Conservation (phyloP, 225 moss, liverwort and hornwort species). For the Polytrichum formosum region DNA sequence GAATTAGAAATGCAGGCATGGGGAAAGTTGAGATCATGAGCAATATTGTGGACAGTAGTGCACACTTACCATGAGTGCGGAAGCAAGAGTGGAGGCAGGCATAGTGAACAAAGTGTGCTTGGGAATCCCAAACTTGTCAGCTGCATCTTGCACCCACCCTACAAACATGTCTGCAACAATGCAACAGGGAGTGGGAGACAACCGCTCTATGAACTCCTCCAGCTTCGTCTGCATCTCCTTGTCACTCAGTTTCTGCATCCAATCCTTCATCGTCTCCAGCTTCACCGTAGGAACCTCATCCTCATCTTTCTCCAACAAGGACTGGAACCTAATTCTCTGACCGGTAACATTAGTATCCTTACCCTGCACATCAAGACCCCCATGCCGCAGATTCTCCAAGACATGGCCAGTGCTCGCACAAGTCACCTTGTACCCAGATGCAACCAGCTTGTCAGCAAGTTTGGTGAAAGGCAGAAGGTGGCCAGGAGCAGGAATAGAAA, state of each 20-base stretch:
- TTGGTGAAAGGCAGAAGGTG: constrained; percentile 34
- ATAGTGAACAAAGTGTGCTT: constrained; percentile 39
- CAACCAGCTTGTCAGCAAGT: constrained; percentile 14
- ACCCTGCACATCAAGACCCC: constrained; percentile 2
- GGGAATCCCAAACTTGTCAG: constrained; percentile 10
- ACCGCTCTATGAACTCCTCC: constrained; percentile 5
- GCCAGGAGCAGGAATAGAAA: constrained; percentile 43
- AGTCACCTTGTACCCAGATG: constrained; percentile 5
- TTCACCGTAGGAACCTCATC: constrained; percentile 24
- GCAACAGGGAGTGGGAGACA: constrained; percentile 16
- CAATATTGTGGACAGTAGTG: too few relatives aligned
- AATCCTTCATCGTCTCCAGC: not conserved
- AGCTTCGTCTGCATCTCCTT: constrained; percentile 28
- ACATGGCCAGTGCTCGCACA: constrained; percentile 40
- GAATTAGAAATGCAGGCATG: too few relatives aligned
- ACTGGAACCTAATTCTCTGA: constrained; percentile 14
- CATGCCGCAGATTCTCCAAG: constrained; percentile 13
- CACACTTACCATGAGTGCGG: constrained; percentile 13
- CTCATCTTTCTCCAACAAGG: constrained; percentile 10
- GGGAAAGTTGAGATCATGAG: too few relatives aligned
- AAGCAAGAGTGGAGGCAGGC: constrained; percentile 39
- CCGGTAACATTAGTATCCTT: not conserved
- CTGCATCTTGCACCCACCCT: constrained; percentile 49
- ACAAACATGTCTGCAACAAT: constrained; percentile 33
- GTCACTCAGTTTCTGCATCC: constrained; percentile 40